Base-by-base conservation (phyloP, 1,284 basidiomycete species). In the Marasmius oreades region DNA sequence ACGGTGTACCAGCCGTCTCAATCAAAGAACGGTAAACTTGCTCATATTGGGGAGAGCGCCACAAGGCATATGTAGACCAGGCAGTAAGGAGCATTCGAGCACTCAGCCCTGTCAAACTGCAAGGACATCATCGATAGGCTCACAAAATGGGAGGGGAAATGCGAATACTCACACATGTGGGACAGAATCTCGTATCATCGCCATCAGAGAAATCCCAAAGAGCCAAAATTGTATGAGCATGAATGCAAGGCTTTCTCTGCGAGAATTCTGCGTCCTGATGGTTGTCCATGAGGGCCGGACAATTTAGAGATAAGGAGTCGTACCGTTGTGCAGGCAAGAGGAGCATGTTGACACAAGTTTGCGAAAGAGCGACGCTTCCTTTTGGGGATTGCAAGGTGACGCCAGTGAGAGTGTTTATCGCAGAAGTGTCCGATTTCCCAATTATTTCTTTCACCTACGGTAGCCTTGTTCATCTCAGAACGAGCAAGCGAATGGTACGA, bases 191-290 rank as follows among this genome's bases (percentile, higher is more conserved):
- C 72, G 73, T 18, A 77, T 62, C 54, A 84, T 73, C 2, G 78
- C 80, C 48, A 79, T 70, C 16, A 79, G 61, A 1, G 82, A 82
- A n/a, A 85, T 73, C 0, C 72, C 74, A 24, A 85, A 72, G 3
- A 85, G 71, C 82, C 82, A 85, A 63, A 85, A 78, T 59, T 85
- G 82, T 4, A 81, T 69, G 16, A 73, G 68, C 16, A 84, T 69
- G 53, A 80, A 72, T 1, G 80, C 73, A 3, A 80, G 63, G 55
- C 83, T 81, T 61, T 85, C 82, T 7, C 80, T 72, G 26, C 69
- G 71, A 5, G 75, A 71, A 53, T 80, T 76, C n/a, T 69, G 63
- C 42, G 82, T 64, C 22, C 81, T 83, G 50, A 2, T 37, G 14
- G 24, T 10, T 33, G 28, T 20, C 39, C 23, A n/a, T 50, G 12